These are phyloP conservation scores for Blastobotrys mokoenaii DNA, from an alignment of 805 yeast genomes.

Conservation along the genomic window DNA sequence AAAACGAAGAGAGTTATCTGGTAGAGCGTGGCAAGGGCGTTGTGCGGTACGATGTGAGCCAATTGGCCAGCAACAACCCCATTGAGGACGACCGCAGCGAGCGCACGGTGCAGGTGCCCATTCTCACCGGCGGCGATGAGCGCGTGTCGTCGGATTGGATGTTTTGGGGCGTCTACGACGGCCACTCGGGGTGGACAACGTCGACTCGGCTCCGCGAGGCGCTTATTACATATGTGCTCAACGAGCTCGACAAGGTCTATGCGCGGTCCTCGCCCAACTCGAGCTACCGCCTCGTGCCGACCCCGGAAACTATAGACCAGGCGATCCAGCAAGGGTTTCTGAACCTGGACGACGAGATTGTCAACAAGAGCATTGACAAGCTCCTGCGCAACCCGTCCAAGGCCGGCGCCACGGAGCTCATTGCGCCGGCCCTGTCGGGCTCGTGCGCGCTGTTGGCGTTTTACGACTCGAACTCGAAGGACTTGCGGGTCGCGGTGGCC, in stretches of 20 bases:
- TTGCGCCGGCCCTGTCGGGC: slow-evolving; percentile 92
- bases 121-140: slow-evolving; percentile 19
- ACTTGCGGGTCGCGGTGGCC: slow-evolving; percentile 83
- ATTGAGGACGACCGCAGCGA: slow-evolving; percentile 92
- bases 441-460: slow-evolving; percentile 86
- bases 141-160: slow-evolving; percentile 54
- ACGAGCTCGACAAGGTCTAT: slow-evolving; percentile 54
- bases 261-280: slow-evolving; percentile 43
- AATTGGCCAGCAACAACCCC: slow-evolving; percentile 84
- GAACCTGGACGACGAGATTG: slow-evolving; percentile 79
- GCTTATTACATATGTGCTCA: slow-evolving; percentile 66
- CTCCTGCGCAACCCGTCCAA: slow-evolving; percentile 59
- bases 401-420: slow-evolving; percentile 54
- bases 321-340: slow-evolving; percentile 78
- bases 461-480: slow-evolving; percentile 66
- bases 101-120: slow-evolving; percentile 56
- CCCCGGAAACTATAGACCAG: slow-evolving; percentile 60
- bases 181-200: slow-evolving; percentile 96
- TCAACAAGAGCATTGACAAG: slow-evolving; percentile 60
- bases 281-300: slow-evolving; percentile 47
- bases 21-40: slow-evolving; percentile 87
- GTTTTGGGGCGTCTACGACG: slow-evolving; percentile 94
- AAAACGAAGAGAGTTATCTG: slow-evolving; percentile 67
- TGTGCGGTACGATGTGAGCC: slow-evolving; percentile 78
- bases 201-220: slow-evolving; percentile 76